phyloP scores from a whole-genome alignment of 306 rosid genomes.

The Cucurbita moschata region DNA sequence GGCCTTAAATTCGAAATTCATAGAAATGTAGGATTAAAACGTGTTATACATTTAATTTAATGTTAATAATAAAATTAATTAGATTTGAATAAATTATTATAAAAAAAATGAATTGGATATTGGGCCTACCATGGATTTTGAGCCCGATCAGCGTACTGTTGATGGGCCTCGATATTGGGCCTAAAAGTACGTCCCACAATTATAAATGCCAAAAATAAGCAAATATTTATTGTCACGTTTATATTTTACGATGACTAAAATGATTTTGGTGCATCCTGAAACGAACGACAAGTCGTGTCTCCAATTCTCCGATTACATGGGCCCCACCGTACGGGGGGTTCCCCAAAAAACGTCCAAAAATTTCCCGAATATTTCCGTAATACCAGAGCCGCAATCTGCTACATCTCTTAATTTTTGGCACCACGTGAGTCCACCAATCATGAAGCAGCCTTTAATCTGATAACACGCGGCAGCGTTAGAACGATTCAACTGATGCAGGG shows the following conservation, averaged over 20 bases:
- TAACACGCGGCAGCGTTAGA: neutral
- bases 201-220: too few relatives aligned
- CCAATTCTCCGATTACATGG: neutral
- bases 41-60: too few relatives aligned
- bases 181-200: neutral
- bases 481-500: neutral
- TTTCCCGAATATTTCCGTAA: neutral
- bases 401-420: neutral
- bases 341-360: neutral
- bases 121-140: neutral
- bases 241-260: neutral
- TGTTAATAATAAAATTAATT: neutral
- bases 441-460: neutral
- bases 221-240: neutral
- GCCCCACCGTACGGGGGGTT: neutral
- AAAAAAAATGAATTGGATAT: neutral
- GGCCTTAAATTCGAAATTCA: neutral
- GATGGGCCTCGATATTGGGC: neutral
- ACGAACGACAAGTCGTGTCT: neutral
- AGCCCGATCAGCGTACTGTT: neutral
- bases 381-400: neutral
- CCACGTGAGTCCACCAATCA: neutral
- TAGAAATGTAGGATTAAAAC: too few relatives aligned
- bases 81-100: neutral
- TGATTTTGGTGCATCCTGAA: neutral